Conservation (phyloP, 495 filamentous ascomycete genomes). For the Recurvomyces mirabilis region DNA sequence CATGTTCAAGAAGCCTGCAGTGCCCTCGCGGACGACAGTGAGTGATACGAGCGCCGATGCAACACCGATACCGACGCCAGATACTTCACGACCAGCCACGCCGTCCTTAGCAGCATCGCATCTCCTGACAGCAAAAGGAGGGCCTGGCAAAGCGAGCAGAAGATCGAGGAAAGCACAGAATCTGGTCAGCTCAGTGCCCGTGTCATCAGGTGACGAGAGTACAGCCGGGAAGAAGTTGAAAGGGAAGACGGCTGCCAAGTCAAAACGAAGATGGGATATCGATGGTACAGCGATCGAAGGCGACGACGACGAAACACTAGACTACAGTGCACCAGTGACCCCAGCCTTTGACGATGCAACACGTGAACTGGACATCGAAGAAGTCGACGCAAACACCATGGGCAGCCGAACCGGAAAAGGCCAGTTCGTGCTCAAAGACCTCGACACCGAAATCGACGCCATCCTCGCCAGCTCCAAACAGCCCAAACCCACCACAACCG, state of each 20-base stretch:
- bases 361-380: constrained; percentile 46
- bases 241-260: constrained; percentile 43
- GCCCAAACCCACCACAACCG: constrained; percentile 13
- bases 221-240: constrained; percentile 44
- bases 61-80: constrained; percentile 58
- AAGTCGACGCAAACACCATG: constrained; percentile 67
- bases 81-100: constrained; percentile 66
- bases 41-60: constrained; percentile 43
- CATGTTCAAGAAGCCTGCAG: constrained; percentile 14
- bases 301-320: constrained; percentile 58
- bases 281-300: constrained; percentile 82
- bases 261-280: constrained; percentile 79
- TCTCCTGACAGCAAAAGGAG: constrained; percentile 58
- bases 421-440: constrained; percentile 84
- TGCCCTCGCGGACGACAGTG: constrained; percentile 3
- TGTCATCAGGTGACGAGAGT: constrained; percentile 75
- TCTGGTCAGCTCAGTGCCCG: constrained; percentile 50
- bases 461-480: constrained; percentile 63
- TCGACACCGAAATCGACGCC: constrained; percentile 86
- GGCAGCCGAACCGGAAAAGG: constrained; percentile 76
- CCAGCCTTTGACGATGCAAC: constrained; percentile 39
- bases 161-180: constrained; percentile 75
- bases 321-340: constrained; percentile 62
- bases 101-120: constrained; percentile 45
- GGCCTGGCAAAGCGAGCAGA: constrained; percentile 66